Conservation (phyloP, 768 basidiomycete genomes). For the Ephemerocybe angulata region DNA sequence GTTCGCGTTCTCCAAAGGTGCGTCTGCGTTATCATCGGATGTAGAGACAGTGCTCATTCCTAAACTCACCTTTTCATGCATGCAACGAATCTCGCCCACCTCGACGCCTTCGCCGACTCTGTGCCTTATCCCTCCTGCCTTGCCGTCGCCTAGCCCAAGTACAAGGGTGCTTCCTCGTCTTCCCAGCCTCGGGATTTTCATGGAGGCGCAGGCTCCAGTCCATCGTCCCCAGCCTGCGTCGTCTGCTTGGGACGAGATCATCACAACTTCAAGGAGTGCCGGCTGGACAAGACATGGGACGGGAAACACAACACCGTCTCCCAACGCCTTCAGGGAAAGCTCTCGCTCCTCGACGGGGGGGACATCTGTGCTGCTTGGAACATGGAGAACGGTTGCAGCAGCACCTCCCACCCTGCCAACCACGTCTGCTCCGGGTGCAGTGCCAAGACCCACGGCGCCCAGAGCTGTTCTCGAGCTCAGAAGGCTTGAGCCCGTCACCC, state of each 20-base stretch:
- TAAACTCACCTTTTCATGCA: too few species aligned
- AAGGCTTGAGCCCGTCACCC: slow-evolving; percentile 21
- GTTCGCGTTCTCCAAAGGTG: too few species aligned
- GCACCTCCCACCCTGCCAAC: slow-evolving; percentile 10
- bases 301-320: slow-evolving; percentile 9
- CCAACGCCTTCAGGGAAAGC: slow-evolving; percentile 9
- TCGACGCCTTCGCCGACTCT: too few species aligned
- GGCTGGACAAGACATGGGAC: slow-evolving; percentile 18
- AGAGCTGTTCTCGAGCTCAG: slow-evolving; percentile 30
- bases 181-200: slow-evolving; percentile 7
- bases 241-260: slow-evolving; percentile 26
- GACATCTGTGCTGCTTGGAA: slow-evolving; percentile 32
- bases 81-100: too few species aligned
- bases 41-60: too few species aligned
- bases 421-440: slow-evolving; percentile 41
- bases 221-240: slow-evolving; percentile 7
- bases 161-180: too few species aligned
- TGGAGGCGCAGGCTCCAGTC: not conserved
- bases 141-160: too few species aligned
- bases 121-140: too few species aligned
- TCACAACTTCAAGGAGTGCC: slow-evolving; percentile 16
- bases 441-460: slow-evolving; percentile 28
- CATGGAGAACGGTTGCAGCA: slow-evolving; percentile 15
- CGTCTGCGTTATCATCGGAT: too few species aligned
- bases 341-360: slow-evolving; percentile 14